Evolutionary conservation across 495 filamentous ascomycete genomes (phyloP), one percentile per base, ranked within the genome.

Genomic region (Patellaria atrata): DNA sequence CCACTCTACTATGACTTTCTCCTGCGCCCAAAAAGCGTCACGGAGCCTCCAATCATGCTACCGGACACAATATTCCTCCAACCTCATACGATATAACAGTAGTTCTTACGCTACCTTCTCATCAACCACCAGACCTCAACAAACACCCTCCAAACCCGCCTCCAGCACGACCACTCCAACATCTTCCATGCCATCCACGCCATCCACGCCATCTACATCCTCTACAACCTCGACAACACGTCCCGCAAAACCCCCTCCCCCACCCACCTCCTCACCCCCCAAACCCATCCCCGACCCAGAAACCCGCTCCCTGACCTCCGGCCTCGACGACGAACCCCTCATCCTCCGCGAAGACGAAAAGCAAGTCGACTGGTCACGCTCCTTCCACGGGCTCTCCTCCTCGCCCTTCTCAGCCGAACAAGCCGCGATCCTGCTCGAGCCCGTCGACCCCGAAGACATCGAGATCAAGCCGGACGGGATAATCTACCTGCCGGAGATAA

Each of bases 401-500:
- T 62, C 67, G 23, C 69, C 85, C 0, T 96, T 97, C 59, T 57
- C 72, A 18, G 66, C 77, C 33, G 85, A 94, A 64, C 66, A 73
- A 10, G 67, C 76, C 3, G 68, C 77, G 19, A 61, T 85, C 4
- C 59, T 97, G 30, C 67, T 83, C 37, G 67, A 70, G 19, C 71
- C 71, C 15, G 61, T 85, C 7, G 58, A 71, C 22, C 58, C 67
- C 4, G 68, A 79, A 12, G 87, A 96, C 56, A 72, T 97, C 28
- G 89, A 97, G 65, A 75, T 96, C 50, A 97, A 97, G 63, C 79
- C 82, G 17, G 89, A 97, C 59, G 89, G 89, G 19, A 91, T 97
- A 47, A 63, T 94, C 30, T 97, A 94, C 53, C 67, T 97, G 35
- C 89, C 89, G 10, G 89, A 97, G 69, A 97, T 97, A 63, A 97